Conservation (phyloP, 2,329 filamentous ascomycete species). For the Apiospora hydei region DNA sequence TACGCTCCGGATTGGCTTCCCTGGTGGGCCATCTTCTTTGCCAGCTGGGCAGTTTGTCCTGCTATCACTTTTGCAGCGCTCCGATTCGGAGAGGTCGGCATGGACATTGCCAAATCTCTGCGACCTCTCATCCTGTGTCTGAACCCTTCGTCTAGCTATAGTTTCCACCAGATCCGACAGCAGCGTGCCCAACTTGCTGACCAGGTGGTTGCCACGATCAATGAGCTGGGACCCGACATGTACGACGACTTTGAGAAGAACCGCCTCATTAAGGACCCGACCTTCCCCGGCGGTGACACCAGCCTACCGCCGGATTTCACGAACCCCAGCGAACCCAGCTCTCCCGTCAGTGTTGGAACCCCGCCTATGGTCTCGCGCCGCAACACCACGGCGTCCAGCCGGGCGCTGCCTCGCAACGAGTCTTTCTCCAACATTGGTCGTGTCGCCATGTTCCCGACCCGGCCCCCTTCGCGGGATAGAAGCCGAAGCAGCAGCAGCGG, state of each 20-base stretch:
- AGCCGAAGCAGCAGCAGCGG: constrained; percentile 75
- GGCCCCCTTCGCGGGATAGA: constrained; percentile 81
- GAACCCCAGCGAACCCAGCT: constrained; percentile 33
- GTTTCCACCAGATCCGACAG: constrained; percentile 78
- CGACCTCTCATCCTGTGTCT: constrained; percentile 86
- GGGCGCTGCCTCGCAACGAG: constrained; percentile 80
- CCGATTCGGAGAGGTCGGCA: constrained; percentile 95
- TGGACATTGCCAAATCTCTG: constrained; percentile 97
- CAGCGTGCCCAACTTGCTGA: constrained; percentile 77
- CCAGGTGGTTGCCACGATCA: constrained; percentile 91
- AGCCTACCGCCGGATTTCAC: constrained; percentile 37
- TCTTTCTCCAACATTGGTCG: constrained; percentile 89
- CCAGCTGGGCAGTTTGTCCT: constrained; percentile 82
- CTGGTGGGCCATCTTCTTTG: constrained; percentile 76
- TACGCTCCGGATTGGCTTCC: constrained; percentile 81
- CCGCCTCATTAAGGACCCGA: constrained; percentile 69
- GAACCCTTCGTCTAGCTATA: constrained; percentile 83
- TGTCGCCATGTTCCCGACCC: constrained; percentile 89
- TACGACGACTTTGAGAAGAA: constrained; percentile 93
- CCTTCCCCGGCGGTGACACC: constrained; percentile 41
- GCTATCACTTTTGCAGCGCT: constrained; percentile 91
- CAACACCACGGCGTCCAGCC: constrained; percentile 62
- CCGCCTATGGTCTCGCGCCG: constrained; percentile 49
- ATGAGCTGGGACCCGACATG: constrained; percentile 92
- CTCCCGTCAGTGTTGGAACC: constrained; percentile 32